phyloP scores from a whole-genome alignment of 306 rosid genomes.

The Medicago lupulina region DNA sequence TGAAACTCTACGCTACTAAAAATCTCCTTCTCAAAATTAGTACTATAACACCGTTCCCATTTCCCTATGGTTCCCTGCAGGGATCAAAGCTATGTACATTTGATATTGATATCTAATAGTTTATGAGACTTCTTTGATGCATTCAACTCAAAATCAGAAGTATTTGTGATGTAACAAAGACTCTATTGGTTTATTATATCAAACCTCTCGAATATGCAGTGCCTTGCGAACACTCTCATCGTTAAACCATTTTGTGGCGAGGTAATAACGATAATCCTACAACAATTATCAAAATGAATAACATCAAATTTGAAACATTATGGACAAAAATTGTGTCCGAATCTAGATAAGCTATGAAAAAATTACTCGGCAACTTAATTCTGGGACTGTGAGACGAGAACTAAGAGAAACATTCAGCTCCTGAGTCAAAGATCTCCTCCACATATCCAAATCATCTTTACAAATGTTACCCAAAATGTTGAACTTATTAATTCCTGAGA shows the following conservation, averaged over 20 bases:
- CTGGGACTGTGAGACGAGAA: slow-evolving; percentile 32
- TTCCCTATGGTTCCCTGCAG: slow-evolving; percentile 33
- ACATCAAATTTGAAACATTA: slow-evolving; percentile 2
- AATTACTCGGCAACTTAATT: slow-evolving; percentile 51
- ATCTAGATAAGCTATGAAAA: neutral
- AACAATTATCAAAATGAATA: neutral
- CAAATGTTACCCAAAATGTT: slow-evolving; percentile 52
- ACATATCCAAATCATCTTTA: neutral
- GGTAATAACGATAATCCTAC: slow-evolving; percentile 39
- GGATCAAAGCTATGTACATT: neutral
- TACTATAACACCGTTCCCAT: slow-evolving; percentile 25
- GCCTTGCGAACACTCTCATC: slow-evolving; percentile 41
- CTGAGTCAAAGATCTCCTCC: slow-evolving; percentile 45
- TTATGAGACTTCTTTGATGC: neutral
- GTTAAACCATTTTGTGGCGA: slow-evolving; percentile 37
- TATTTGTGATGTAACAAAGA: neutral
- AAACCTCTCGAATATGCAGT: slow-evolving; percentile 47
- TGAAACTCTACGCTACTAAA: slow-evolving; percentile 44
- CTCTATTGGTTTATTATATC: neutral
- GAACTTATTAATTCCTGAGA: slow-evolving; percentile 18
- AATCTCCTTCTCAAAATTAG: neutral
- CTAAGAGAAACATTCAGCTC: neutral
- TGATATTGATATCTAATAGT: neutral
- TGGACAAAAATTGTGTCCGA: neutral
- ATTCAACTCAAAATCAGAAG: neutral